Percentiles rank a stretch among this genome's conserved stretches.
Conservation (phyloP, 1,139 yeast genomes). For the Meyerozyma athensensis region DNA sequence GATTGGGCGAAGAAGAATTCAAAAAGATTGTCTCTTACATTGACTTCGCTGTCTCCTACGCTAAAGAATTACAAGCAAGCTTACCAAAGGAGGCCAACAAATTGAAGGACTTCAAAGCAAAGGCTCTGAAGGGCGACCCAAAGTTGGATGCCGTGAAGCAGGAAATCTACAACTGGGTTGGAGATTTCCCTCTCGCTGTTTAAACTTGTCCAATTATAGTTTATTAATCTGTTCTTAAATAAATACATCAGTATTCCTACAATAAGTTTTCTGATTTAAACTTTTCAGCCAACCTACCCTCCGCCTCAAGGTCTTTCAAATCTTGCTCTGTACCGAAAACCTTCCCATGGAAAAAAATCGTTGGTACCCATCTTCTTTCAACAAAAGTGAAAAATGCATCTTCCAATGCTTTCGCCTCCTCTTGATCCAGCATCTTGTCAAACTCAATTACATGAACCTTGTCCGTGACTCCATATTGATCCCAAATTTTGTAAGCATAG, state of each 20-base stretch:
- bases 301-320: conserved; percentile 40
- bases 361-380: conserved; percentile 70
- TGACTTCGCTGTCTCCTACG: conserved; percentile 68
- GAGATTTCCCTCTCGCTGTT: conserved; percentile 87
- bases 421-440: conserved; percentile 47
- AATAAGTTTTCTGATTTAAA: conserved; percentile 20
- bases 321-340: conserved; percentile 56
- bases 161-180: conserved; percentile 89
- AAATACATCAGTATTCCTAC: neutral
- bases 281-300: conserved; percentile 36
- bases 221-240: neutral
- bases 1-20: conserved; percentile 76
- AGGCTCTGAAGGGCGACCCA: conserved; percentile 66
- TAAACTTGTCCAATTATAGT: conserved; percentile 18
- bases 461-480: conserved; percentile 42
- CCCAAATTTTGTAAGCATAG: conserved; percentile 53
- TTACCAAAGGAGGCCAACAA: conserved; percentile 86
- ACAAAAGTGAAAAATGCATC: conserved; percentile 55
- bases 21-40: conserved; percentile 73
- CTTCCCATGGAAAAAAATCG: conserved; percentile 61
- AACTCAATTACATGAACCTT: conserved; percentile 56
- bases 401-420: conserved; percentile 53
- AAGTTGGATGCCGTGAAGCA: conserved; percentile 57
- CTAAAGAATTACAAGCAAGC: conserved; percentile 53
- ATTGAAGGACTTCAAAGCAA: conserved; percentile 88